Percentiles rank a stretch among this genome's conserved stretches.
phyloP scores from a whole-genome alignment of 2,329 filamentous ascomycete genomes.

The Calonectria multiphialidica region DNA sequence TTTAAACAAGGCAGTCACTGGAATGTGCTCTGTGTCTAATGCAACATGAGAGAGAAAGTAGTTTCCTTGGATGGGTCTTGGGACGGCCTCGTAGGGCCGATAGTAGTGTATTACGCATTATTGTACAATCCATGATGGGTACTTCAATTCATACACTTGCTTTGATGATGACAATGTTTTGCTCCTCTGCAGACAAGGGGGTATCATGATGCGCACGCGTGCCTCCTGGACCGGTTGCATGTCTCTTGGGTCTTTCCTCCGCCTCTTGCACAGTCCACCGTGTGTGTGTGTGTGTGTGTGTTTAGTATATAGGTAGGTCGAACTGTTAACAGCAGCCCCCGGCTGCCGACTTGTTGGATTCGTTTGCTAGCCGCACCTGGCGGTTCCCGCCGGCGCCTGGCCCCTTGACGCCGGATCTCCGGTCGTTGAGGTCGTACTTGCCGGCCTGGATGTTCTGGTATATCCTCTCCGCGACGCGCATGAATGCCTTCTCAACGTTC shows the following conservation, averaged over 20 bases:
- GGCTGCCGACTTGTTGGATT: slow-evolving; percentile 52
- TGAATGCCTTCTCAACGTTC: slow-evolving; percentile 92
- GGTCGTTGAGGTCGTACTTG: slow-evolving; percentile 93
- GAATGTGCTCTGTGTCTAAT: slow-evolving; percentile 45
- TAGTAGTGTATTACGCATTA: slow-evolving; percentile 48
- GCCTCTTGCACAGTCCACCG: slow-evolving; percentile 16
- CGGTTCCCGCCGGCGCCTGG: slow-evolving; percentile 62
- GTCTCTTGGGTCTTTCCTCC: slow-evolving; percentile 24
- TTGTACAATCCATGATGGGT: slow-evolving; percentile 44
- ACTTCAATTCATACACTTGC: slow-evolving; percentile 42
- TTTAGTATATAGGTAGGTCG: not conserved
- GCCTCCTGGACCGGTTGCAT: slow-evolving; percentile 32
- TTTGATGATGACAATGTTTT: slow-evolving; percentile 39
- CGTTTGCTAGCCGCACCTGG: slow-evolving; percentile 61
- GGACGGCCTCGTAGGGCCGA: slow-evolving; percentile 34
- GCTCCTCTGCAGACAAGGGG: slow-evolving; percentile 37
- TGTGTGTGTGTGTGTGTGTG: too few species aligned
- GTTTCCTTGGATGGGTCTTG: slow-evolving; percentile 30
- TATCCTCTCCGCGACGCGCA: slow-evolving; percentile 94
- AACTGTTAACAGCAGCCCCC: slow-evolving; percentile 62
- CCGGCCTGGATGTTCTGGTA: slow-evolving; percentile 97
- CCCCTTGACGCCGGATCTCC: slow-evolving; percentile 91
- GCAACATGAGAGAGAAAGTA: slow-evolving; percentile 41
- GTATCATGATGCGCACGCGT: slow-evolving; percentile 47
- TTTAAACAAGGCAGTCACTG: slow-evolving; percentile 35